Percentiles rank a stretch among this genome's conserved stretches.
Conservation (phyloP, 2,329 filamentous ascomycete species). For the Pseudogymnoascus sp. region DNA sequence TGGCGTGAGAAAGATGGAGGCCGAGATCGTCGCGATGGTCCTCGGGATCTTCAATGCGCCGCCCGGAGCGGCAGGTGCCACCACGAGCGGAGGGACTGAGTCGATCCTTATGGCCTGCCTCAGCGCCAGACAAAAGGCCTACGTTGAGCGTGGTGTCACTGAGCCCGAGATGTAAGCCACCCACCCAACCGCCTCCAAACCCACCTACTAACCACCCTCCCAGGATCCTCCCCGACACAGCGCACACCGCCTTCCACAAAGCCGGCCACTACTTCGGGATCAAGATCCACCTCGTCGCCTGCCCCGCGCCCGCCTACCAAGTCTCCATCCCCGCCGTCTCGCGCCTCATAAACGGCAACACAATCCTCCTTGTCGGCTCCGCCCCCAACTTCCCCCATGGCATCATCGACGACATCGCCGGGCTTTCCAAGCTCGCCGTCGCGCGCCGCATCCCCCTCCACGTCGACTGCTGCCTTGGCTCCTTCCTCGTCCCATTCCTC, state of each 20-base stretch:
- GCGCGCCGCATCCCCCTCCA: slow-evolving; percentile 79
- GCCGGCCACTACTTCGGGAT: slow-evolving; percentile 94
- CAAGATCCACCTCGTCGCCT: slow-evolving; percentile 81
- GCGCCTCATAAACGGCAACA: slow-evolving; percentile 89
- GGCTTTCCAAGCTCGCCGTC: slow-evolving; percentile 73
- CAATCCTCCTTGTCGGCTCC: slow-evolving; percentile 83
- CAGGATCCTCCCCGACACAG: slow-evolving; percentile 89
- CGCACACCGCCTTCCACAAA: slow-evolving; percentile 94
- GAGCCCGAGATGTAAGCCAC: slow-evolving; percentile 81
- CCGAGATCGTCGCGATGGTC: slow-evolving; percentile 94
- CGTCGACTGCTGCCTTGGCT: slow-evolving; percentile 95
- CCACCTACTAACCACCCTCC: slow-evolving; percentile 18
- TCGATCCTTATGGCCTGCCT: slow-evolving; percentile 95
- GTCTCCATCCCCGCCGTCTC: slow-evolving; percentile 72
- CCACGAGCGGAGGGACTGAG: slow-evolving; percentile 89
- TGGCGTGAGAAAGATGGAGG: slow-evolving; percentile 97
- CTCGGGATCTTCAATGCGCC: slow-evolving; percentile 84
- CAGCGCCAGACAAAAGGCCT: slow-evolving; percentile 82
- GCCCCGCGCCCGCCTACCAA: slow-evolving; percentile 78
- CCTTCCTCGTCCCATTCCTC: slow-evolving; percentile 87
- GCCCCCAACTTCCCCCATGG: slow-evolving; percentile 98
- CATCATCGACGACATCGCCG: slow-evolving; percentile 89
- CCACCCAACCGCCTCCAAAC: background rate
- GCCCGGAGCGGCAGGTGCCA: slow-evolving; percentile 74
- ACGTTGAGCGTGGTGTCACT: slow-evolving; percentile 74